Evolutionary conservation across 2,329 filamentous ascomycete genomes (phyloP), one percentile per base, ranked within the genome.

Genomic region (Tolypocladium endophyticum): DNA sequence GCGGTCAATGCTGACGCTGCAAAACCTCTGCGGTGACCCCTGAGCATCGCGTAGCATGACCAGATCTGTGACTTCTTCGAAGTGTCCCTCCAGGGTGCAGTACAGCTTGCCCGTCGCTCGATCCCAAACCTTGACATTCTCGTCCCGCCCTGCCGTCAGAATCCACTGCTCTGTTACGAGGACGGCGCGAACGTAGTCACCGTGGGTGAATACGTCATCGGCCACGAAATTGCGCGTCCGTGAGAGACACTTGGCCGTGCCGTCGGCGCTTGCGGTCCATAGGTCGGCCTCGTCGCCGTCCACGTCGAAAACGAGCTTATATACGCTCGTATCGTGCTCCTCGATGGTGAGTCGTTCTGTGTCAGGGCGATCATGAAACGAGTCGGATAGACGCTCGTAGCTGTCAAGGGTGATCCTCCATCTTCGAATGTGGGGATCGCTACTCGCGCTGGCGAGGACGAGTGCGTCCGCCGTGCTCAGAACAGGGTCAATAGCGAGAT

Each of bases 181-280:
- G 28, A 97, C 83, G 60, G 92, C 90, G 61, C 91, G 85, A 36
- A 97, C 92, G 71, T 96, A 97, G 71, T 95, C 92, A 1, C 92
- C 90, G 71, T 99, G 94, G 59, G 80, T 74, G 61, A 96, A 83
- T 1, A 76, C 81, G 59, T 92, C 87, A 61, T 93, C 90, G 4
- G 83, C 75, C 54, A 81, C 82, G 80, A 91, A 97, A 23, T 79
- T 80, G 54, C 82, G 84, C 30, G 80, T 77, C 58, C 92, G 81
- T 1, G 87, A 81, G 11, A 97, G 80, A 66, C 90, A 92, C 72
- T 93, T 94, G 2, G 86, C 86, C 0, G 88, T 92, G 66, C 91
- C 94, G 72, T 99, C 94, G 5, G 91, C 92, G 61, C 91, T 96
- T 7, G 92, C 89, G 9, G 93, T 97, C 92, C 92, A 97, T 18